Percentiles rank a stretch among this genome's conserved stretches.
phyloP scores from a whole-genome alignment of 2,329 filamentous ascomycete genomes.

The Ophiocordyceps unilateralis region DNA sequence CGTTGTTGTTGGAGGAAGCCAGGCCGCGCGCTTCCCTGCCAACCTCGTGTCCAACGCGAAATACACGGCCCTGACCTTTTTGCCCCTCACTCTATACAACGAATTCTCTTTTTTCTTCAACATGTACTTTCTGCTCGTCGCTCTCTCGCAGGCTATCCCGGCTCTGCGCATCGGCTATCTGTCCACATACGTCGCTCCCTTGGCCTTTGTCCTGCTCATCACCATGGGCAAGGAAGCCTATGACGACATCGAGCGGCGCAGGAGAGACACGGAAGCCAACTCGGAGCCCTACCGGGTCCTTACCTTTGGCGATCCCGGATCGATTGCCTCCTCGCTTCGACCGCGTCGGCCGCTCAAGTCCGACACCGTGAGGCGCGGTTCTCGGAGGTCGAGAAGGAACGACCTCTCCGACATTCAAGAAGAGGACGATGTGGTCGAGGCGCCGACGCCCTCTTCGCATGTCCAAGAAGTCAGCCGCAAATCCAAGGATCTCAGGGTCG shows the following conservation, averaged over 20 bases:
- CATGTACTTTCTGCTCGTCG: constrained; percentile 94
- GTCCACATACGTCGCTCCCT: constrained; percentile 79
- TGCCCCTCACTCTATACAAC: constrained; percentile 90
- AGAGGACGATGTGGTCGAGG: constrained; percentile 36
- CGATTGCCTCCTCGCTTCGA: constrained; percentile 20
- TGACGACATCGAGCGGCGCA: constrained; percentile 75
- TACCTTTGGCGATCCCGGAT: constrained; percentile 43
- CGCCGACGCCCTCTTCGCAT: constrained; percentile 25
- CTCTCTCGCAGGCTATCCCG: constrained; percentile 82
- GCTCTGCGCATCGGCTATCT: constrained; percentile 84
- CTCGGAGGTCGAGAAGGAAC: constrained; percentile 15
- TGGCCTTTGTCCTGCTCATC: constrained; percentile 81
- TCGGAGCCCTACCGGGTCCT: constrained; percentile 74
- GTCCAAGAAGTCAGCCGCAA: constrained; percentile 58
- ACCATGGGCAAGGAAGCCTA: constrained; percentile 91
- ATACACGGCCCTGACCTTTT: constrained; percentile 87
- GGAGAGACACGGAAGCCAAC: constrained; percentile 85
- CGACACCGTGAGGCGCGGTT: constrained; percentile 11
- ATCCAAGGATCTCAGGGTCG: constrained; percentile 78
- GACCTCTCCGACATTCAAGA: constrained; percentile 50
- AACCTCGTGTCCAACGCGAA: constrained; percentile 95
- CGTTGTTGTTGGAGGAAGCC: constrained; percentile 57
- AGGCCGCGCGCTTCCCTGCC: constrained; percentile 62
- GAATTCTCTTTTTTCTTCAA: constrained; percentile 99
- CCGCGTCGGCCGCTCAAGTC: constrained; percentile 26